Base-by-base conservation (phyloP, 805 yeast genomes). In the Zygosaccharomyces gambellarensis region DNA sequence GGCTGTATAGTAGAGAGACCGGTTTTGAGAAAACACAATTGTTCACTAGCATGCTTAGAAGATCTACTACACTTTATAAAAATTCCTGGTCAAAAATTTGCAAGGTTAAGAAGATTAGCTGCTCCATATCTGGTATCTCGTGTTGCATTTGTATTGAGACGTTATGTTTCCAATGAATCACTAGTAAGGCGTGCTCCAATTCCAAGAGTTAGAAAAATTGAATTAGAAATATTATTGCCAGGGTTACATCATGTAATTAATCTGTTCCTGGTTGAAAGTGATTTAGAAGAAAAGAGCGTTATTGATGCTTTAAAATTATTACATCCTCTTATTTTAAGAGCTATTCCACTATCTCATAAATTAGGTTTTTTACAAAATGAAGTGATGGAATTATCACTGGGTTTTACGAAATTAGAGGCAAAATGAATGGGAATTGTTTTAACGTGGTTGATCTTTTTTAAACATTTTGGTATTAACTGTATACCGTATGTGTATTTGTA, bases 101-200 rank as follows among this genome's bases (percentile, higher is more conserved):
- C 41, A 11, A 53, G 43, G 12, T 44, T 71, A 9, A 62, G 66
- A 30, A 34, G 53, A 2, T 53, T 64, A 2, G 52, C 78, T 3
- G 53, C 76, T 0, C 77, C 80, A 2, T 83, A 71, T 56, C 71
- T 87, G 29, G 65, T 79, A 0, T 72, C 81, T 17, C 72, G 96
- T 36, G 69, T 78, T 23, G 80, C 85, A 0, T 74, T 86, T 52
- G 75, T 80, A 0, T 66, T 90, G 39, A 73, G 85, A 48, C 78
- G 85, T 50, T 82, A 79, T 52, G 70, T 86, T 5, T 79, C 84
- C 12, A 90, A 86, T 54, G 78, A 75, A 45, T 77, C 74, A 29
- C 67, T 90, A 10, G 61, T 83, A 5, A 79, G 81, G 31, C 71
- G 65, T 28, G 77, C 77, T 46, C 97, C 97, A 0, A 70, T 86